Percentiles rank a stretch among this genome's conserved stretches.
phyloP scores from a whole-genome alignment of 139 green algal species.

The Haematococcus sp. region DNA sequence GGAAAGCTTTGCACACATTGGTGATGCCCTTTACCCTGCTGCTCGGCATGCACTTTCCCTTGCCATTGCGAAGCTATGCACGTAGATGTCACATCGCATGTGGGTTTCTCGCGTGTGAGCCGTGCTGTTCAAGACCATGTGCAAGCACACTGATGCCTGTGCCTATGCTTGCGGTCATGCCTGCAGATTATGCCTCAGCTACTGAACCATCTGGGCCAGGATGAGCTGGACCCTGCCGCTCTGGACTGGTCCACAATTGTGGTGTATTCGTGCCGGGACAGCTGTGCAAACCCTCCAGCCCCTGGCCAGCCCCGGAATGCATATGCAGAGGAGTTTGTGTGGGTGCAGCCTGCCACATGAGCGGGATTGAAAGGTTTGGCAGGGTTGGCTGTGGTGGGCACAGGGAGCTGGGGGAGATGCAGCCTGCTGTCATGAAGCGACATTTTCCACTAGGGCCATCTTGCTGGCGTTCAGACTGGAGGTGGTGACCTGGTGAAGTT shows the following conservation, averaged over 20 bases:
- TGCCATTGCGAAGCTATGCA: too few species aligned
- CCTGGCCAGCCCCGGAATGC: constrained; percentile 1
- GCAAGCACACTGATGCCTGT: too few species aligned
- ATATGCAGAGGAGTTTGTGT: constrained; percentile 61
- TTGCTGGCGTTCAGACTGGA: too few species aligned
- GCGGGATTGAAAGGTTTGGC: background rate
- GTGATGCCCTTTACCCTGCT: constrained; percentile 6
- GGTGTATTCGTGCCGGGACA: constrained; percentile 67
- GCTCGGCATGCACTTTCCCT: too few species aligned
- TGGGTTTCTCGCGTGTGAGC: background rate
- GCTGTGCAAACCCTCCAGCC: constrained; percentile 33
- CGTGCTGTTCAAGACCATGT: background rate
- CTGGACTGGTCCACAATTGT: constrained; percentile 78
- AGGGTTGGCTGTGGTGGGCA: background rate
- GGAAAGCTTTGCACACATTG: constrained; percentile 16
- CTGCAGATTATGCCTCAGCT: constrained; percentile 70
- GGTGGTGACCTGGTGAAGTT: too few species aligned
- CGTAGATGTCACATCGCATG: too few species aligned
- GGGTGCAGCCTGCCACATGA: constrained; percentile 45
- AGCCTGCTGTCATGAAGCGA: too few species aligned
- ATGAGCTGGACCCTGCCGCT: constrained; percentile 45
- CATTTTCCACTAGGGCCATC: too few species aligned
- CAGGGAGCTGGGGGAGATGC: too few species aligned
- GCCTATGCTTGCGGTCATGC: background rate
- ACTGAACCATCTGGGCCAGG: constrained; percentile 60